Evolutionary conservation across 2,329 filamentous ascomycete species (phyloP).

Genomic region (Beauveria varroae): DNA sequence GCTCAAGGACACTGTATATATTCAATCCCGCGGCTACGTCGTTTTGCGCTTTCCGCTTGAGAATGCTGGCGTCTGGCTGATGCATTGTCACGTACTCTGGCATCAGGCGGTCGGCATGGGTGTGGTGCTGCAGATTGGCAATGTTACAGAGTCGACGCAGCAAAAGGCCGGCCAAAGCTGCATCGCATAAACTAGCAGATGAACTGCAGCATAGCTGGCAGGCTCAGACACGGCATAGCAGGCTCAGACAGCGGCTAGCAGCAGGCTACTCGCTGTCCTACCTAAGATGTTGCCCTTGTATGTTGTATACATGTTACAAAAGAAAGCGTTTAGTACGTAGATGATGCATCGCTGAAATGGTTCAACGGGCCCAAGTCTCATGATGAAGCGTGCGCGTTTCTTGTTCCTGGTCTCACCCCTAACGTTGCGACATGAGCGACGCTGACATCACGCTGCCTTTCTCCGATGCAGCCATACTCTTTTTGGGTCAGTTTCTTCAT

Average conservation of each 20-base stretch:
- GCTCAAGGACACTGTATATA: constrained; percentile 27
- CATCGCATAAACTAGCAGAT: not conserved
- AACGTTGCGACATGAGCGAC: too few species aligned
- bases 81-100: constrained; percentile 31
- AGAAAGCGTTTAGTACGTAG: too few species aligned
- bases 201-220: not conserved
- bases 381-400: too few species aligned
- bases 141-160: not conserved
- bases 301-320: too few species aligned
- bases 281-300: not conserved
- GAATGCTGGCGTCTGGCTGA: constrained; percentile 30
- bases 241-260: too few species aligned
- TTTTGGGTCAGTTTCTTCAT: too few species aligned
- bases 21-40: constrained; percentile 27
- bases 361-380: too few species aligned
- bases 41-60: constrained; percentile 27
- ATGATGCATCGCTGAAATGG: too few species aligned
- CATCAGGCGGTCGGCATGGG: constrained; percentile 34
- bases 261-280: too few species aligned
- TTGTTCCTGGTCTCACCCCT: too few species aligned
- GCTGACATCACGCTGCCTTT: not conserved
- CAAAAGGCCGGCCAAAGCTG: not conserved
- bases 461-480: not conserved
- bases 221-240: too few species aligned
- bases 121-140: constrained; percentile 21